Evolutionary conservation across 2,329 filamentous ascomycete species (phyloP).

Genomic region (Aspergillus clavatus): DNA sequence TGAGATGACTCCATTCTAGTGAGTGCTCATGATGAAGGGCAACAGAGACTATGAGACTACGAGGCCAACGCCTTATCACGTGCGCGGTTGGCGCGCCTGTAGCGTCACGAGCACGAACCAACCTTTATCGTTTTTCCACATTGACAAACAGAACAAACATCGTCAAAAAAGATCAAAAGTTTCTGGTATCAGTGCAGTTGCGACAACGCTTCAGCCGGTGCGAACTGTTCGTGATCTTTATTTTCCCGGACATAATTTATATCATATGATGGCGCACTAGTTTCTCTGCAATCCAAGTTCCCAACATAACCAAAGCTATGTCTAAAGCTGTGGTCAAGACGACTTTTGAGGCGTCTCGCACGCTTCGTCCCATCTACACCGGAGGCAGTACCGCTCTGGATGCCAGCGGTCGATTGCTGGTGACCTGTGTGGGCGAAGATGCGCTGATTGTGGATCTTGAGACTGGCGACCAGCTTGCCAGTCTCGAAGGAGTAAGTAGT

Average conservation of each 20-base stretch:
- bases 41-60: no score
- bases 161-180: constrained; percentile 34
- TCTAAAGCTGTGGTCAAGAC: constrained; percentile 65
- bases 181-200: constrained; percentile 18
- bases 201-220: constrained; percentile 10
- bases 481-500: constrained; percentile 73
- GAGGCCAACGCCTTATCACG: constrained; percentile 6
- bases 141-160: constrained; percentile 31
- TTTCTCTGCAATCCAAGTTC: background rate
- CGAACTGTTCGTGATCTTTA: constrained; percentile 10
- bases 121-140: constrained; percentile 22
- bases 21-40: background rate
- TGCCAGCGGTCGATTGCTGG: constrained; percentile 73
- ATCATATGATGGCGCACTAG: constrained; percentile 19
- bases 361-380: constrained; percentile 89
- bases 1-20: constrained; percentile 3
- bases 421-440: constrained; percentile 88
- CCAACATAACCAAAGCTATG: constrained; percentile 21
- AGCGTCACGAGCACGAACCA: constrained; percentile 25
- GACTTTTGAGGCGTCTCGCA: constrained; percentile 78
- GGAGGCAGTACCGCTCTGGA: constrained; percentile 83
- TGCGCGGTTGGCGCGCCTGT: constrained; percentile 15
- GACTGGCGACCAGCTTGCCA: constrained; percentile 74
- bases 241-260: constrained; percentile 13
- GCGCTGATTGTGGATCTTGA: constrained; percentile 78